Percentiles rank a stretch among this genome's conserved stretches.
These are phyloP conservation scores for Corrigiola litoralis DNA, from an alignment of 179 eudicot species.

Conservation along the genomic window DNA sequence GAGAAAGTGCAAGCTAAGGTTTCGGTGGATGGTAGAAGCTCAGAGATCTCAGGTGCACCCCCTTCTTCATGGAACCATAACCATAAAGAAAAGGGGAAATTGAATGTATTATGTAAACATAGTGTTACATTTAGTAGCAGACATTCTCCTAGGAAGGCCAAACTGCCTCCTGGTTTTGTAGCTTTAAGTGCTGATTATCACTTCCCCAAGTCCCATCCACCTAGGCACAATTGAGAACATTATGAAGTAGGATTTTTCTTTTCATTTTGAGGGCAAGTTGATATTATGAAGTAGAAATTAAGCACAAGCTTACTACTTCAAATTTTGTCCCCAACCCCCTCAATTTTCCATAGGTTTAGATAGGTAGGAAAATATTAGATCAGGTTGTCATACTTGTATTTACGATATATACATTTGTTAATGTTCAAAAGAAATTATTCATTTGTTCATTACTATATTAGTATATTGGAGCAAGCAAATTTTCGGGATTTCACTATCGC, in stretches of 20 bases:
- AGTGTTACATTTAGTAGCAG: slow-evolving; percentile 6
- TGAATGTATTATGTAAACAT: slow-evolving; percentile 21
- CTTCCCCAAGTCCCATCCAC: slow-evolving; percentile 48
- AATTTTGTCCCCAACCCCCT: slow-evolving; percentile 20
- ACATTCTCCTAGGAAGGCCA: slow-evolving; percentile 23
- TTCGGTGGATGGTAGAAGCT: not conserved
- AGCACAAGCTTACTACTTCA: slow-evolving; percentile 16
- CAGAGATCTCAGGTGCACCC: slow-evolving; percentile 45
- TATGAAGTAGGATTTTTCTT: not conserved
- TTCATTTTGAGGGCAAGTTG: not conserved
- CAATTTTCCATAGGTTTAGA: not conserved
- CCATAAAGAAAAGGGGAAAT: slow-evolving; percentile 21
- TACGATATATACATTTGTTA: slow-evolving; percentile 17
- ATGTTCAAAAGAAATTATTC: slow-evolving; percentile 11
- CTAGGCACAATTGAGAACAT: slow-evolving; percentile 40
- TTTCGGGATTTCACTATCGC: no score
- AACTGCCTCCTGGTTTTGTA: slow-evolving; percentile 27
- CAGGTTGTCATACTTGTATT: slow-evolving; percentile 26
- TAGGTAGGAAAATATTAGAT: slow-evolving; percentile 10
- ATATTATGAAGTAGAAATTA: not conserved
- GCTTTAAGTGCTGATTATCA: slow-evolving; percentile 52
- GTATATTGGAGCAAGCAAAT: not conserved
- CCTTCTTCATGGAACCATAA: slow-evolving; percentile 23
- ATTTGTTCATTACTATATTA: not conserved
- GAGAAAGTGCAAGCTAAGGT: slow-evolving; percentile 3